A percentile compares a stretch with the other conserved stretches of the same genome.
These are phyloP conservation scores for Phytophthora uliginosa DNA, from an alignment of 352 stramenopile species.

Conservation along the genomic window DNA sequence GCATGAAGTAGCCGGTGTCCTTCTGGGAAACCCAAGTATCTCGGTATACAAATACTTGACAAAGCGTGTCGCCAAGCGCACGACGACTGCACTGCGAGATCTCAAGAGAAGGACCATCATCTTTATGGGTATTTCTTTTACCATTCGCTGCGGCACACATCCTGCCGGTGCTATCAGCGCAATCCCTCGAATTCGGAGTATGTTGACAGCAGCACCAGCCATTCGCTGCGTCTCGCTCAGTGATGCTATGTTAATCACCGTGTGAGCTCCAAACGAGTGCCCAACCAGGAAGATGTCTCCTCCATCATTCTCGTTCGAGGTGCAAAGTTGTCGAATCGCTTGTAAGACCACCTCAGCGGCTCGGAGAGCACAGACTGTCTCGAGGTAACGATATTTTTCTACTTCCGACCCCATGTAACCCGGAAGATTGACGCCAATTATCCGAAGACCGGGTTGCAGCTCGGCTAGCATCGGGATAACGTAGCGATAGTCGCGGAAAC, in stretches of 20 bases:
- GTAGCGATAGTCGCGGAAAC: constrained; percentile 62
- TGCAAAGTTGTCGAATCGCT: constrained; percentile 44
- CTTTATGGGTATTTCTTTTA: constrained; percentile 44
- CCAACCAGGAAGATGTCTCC: constrained; percentile 44
- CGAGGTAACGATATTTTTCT: constrained; percentile 38
- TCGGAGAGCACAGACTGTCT: constrained; percentile 45
- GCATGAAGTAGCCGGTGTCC: constrained; percentile 40
- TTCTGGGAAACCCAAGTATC: constrained; percentile 44
- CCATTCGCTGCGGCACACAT: constrained; percentile 52
- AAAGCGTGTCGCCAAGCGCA: constrained; percentile 31
- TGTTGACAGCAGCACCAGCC: constrained; percentile 14
- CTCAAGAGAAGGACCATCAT: constrained; percentile 28
- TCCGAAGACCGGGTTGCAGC: constrained; percentile 27
- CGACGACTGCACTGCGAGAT: constrained; percentile 35
- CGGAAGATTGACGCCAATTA: constrained; percentile 52
- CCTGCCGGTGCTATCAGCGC: constrained; percentile 52
- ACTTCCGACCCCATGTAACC: constrained; percentile 48
- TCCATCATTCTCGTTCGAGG: constrained; percentile 4
- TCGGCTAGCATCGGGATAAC: constrained; percentile 54
- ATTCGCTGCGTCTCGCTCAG: constrained; percentile 33
- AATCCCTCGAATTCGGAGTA: constrained; percentile 44
- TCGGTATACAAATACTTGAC: constrained; percentile 55
- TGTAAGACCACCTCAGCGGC: constrained; percentile 41
- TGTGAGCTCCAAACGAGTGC: constrained; percentile 44
- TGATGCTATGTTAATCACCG: constrained; percentile 41